Evolutionary conservation across 2,329 filamentous ascomycete species (phyloP).

Genomic region (Verticillium nubilum): DNA sequence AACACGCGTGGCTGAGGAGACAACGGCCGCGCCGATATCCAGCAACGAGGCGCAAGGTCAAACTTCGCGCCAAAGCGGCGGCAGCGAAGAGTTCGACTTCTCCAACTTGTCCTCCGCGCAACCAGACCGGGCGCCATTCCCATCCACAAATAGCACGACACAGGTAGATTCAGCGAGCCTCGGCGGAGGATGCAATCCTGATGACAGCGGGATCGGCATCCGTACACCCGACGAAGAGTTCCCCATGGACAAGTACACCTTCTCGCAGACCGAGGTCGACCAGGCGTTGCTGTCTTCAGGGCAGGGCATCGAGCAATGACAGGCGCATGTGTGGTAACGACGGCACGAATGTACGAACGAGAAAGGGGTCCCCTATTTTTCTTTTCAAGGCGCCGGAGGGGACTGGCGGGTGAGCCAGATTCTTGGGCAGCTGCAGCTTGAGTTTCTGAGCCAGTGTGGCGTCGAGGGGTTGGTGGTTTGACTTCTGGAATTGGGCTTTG

Average conservation of each 20-base stretch:
- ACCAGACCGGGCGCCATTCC: constrained; percentile 45
- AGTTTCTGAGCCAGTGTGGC: neutral
- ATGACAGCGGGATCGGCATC: constrained; percentile 73
- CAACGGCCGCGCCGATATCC: constrained; percentile 25
- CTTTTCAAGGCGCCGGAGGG: neutral
- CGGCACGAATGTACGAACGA: constrained; percentile 14
- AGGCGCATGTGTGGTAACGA: constrained; percentile 6
- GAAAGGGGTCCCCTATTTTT: constrained; percentile 6
- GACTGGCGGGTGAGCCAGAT: constrained; percentile 4
- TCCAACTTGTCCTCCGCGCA: constrained; percentile 41
- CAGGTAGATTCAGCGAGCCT: constrained; percentile 36
- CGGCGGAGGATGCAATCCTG: constrained; percentile 35
- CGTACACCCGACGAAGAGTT: constrained; percentile 62
- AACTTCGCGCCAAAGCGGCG: constrained; percentile 36
- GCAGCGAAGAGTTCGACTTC: constrained; percentile 39
- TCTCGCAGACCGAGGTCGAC: constrained; percentile 27
- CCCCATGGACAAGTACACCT: constrained; percentile 53
- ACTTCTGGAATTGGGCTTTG: neutral
- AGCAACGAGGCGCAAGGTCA: constrained; percentile 29
- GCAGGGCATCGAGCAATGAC: constrained; percentile 20
- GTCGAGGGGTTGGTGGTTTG: neutral
- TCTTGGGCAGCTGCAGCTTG: neutral
- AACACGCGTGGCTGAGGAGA: constrained; percentile 23
- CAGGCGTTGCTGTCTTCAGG: constrained; percentile 24
- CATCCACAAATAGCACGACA: constrained; percentile 33